A percentile compares a stretch with the other conserved stretches of the same genome.
phyloP scores from a whole-genome alignment of 495 filamentous ascomycete genomes.

The Staphylotrichum tortipilum region DNA sequence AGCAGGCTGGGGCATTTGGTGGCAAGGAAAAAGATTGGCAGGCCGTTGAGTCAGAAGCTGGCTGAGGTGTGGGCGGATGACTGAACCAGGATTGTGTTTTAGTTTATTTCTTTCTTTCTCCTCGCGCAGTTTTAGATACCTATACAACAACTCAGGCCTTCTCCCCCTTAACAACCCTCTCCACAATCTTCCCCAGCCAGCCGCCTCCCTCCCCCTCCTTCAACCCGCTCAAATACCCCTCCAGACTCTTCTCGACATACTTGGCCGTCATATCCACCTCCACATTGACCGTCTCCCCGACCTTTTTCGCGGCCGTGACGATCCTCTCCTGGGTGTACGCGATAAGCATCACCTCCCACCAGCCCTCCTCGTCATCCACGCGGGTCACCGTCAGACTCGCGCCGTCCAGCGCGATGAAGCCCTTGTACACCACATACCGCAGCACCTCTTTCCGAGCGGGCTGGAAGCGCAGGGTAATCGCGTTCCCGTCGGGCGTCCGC shows the following conservation, averaged over 20 bases:
- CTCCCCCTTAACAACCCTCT: conserved; percentile 68
- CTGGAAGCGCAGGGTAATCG: conserved; percentile 72
- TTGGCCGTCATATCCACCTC: conserved; percentile 99
- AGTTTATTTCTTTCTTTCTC: no score
- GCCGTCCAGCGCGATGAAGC: conserved; percentile 92
- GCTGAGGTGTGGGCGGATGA: conserved; percentile 63
- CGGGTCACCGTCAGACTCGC: conserved; percentile 86
- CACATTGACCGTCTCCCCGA: conserved; percentile 86
- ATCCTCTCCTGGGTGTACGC: conserved; percentile 95
- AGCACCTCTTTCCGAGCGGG: conserved; percentile 60
- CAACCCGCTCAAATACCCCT: conserved; percentile 52
- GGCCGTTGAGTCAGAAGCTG: conserved; percentile 56
- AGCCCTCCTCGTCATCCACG: conserved; percentile 68
- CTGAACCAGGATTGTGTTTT: no score
- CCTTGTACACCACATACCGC: conserved; percentile 89
- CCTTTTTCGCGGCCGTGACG: conserved; percentile 69
- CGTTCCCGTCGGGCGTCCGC: conserved; percentile 72
- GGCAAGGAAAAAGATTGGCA: conserved; percentile 60
- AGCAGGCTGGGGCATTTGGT: conserved; percentile 47
- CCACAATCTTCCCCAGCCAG: conserved; percentile 77
- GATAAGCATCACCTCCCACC: conserved; percentile 98
- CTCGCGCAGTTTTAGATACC: no score
- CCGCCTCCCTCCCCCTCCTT: conserved; percentile 43
- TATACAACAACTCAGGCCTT: no score
- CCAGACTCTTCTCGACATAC: conserved; percentile 93